Evolutionary conservation across 1,284 basidiomycete genomes (phyloP).

Genomic region (Cryptococcus sp.): DNA sequence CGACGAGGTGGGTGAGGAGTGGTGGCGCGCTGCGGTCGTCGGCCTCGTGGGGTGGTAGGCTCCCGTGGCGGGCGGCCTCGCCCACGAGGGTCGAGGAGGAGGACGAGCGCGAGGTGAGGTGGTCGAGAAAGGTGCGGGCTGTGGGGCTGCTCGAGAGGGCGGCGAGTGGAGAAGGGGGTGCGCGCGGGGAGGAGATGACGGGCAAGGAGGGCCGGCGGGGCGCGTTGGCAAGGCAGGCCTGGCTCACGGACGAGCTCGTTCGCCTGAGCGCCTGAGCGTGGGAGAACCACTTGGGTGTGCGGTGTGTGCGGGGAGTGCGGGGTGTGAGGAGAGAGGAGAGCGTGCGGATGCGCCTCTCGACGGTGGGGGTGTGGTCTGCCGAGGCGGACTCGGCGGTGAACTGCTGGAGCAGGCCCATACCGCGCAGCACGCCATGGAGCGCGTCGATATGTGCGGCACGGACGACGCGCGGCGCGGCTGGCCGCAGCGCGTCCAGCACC

Average conservation of each 20-base stretch:
- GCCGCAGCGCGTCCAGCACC: constrained; percentile 16
- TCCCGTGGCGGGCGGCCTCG: neutral
- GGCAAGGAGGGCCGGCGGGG: constrained; percentile 35
- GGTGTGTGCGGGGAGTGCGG: too few relatives aligned
- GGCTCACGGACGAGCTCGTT: constrained; percentile 14
- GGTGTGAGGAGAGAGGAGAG: constrained; percentile 11
- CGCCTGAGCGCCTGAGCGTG: constrained; percentile 8
- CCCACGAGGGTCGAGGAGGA: neutral
- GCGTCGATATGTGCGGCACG: neutral
- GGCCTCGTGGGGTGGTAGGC: constrained; percentile 9
- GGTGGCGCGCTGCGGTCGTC: constrained; percentile 7
- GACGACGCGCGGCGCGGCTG: neutral
- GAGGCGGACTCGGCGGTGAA: neutral
- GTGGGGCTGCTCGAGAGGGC: neutral
- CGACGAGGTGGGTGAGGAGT: constrained; percentile 28
- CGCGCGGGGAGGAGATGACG: constrained; percentile 5
- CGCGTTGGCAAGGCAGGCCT: neutral
- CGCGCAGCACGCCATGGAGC: neutral
- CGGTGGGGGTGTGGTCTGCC: neutral
- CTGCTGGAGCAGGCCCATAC: neutral
- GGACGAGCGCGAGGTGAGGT: neutral
- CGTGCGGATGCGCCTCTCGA: constrained; percentile 5
- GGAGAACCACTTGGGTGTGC: constrained; percentile 25
- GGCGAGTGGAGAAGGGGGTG: neutral
- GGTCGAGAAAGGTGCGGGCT: constrained; percentile 5